Base-by-base conservation (phyloP, 805 yeast species). In the Candida corydali region DNA sequence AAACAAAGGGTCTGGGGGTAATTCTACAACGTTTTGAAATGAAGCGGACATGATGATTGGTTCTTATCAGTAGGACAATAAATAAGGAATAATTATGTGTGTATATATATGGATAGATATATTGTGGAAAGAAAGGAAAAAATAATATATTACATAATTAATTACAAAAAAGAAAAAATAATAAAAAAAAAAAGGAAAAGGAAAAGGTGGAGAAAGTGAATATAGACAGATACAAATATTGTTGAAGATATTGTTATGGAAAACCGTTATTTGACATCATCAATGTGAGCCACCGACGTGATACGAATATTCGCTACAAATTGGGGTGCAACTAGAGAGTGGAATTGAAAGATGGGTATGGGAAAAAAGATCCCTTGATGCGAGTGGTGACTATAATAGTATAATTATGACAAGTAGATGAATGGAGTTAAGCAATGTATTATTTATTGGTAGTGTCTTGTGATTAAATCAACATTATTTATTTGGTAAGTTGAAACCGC, bases 1-100 rank as follows among this genome's bases (percentile, higher is more conserved):
- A 51, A 88, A 89, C 37, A 88, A 73, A 5, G 96, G 88, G 61
- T 88, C 97, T 20, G 91, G 83, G 18, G 96, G 95, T 42, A 83
- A 64, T 50, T 73, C 76, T 34, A 70, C 71, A 45, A 84, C 69
- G 45, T 70, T 66, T 35, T 77, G 59, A 19, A 33, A 31, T 18
- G 33, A 29, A 4, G 10, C 11, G n/a, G 39, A 15, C 30, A 27
- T 35, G n/a, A 6, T 26, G n/a, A 22, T 14, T 16, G 14, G 17
- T n/a, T 26, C 17, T 8, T 26, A 17, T 7, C 8, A 17, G 8
- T 15, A 10, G 19, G 12, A 28, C 4, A 26, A 14, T 14, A 14
- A 8, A 12, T 9, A 9, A 26, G 12, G 20, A 18, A 12, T 11
- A 17, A 18, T 29, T 11, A 29, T 4, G 14, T 29, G 15, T 11